Evolutionary conservation across 257 asterid genomes (phyloP).

Genomic region (Solanum peruvianum): DNA sequence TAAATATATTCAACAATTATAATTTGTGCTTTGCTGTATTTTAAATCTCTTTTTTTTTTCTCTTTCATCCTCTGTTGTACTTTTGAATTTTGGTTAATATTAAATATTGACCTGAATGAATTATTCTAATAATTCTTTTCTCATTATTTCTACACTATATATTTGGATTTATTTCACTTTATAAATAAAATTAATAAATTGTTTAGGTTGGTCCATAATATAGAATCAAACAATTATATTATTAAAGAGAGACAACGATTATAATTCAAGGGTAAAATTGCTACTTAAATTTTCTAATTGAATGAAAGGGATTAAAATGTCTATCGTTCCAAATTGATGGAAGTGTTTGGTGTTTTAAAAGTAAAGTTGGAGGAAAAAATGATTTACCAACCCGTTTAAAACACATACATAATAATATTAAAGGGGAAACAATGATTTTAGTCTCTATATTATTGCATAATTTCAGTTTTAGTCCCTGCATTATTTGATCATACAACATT

Average conservation of each 20-base stretch:
- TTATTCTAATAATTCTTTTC: neutral
- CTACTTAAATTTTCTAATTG: neutral
- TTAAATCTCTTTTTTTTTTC: neutral
- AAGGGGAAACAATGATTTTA: too few species aligned
- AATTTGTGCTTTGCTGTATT: neutral
- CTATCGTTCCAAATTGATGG: neutral
- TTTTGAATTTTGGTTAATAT: neutral
- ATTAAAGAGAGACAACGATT: neutral
- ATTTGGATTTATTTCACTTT: neutral
- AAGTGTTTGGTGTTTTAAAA: neutral
- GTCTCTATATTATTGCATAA: too few species aligned
- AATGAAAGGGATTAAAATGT: neutral
- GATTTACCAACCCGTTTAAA: too few species aligned
- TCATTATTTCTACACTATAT: neutral
- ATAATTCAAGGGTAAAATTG: neutral
- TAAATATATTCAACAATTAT: neutral
- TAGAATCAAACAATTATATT: neutral
- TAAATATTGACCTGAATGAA: neutral
- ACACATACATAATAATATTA: too few species aligned
- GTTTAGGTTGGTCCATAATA: neutral
- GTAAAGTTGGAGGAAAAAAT: neutral
- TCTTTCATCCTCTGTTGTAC: neutral
- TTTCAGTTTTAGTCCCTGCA: too few species aligned
- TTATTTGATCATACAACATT: too few species aligned
- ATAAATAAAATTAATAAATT: neutral